A percentile compares a stretch with the other conserved stretches of the same genome.
phyloP scores from a whole-genome alignment of 2,329 filamentous ascomycete species.

The Lasiodiplodia hormozganensis region DNA sequence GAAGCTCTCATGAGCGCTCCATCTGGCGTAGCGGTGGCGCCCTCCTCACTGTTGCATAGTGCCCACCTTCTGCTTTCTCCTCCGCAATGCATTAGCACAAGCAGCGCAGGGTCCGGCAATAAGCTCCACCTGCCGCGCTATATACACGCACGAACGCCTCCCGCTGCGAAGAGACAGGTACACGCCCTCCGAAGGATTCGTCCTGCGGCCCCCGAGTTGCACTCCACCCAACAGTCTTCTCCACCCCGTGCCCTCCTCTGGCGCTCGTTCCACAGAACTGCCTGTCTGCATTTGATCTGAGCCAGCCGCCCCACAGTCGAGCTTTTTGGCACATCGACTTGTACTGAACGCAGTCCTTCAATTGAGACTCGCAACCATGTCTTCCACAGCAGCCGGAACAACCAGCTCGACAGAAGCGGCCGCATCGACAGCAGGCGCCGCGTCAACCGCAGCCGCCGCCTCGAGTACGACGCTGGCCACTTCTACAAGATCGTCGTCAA shows the following conservation, averaged over 20 bases:
- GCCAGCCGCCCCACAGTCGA: background rate
- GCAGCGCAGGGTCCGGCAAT: background rate
- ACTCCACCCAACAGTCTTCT: background rate
- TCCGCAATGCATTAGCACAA: background rate
- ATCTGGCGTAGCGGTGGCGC: background rate
- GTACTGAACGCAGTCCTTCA: background rate
- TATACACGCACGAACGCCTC: conserved; percentile 15
- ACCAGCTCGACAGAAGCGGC: background rate
- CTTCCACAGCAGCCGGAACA: background rate
- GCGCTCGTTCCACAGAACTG: background rate
- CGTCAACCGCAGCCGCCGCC: background rate
- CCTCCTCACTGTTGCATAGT: background rate
- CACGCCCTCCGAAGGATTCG: conserved; percentile 10
- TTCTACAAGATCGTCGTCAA: conserved; percentile 6
- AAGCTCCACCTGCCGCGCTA: conserved; percentile 4
- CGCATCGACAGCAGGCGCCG: background rate
- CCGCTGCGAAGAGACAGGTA: conserved; percentile 8
- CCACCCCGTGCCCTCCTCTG: background rate
- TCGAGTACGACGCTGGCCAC: conserved; percentile 18
- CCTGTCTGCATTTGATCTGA: background rate
- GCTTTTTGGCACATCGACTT: background rate
- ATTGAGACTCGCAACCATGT: conserved; percentile 1
- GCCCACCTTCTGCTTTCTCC: background rate
- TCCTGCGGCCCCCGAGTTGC: background rate
- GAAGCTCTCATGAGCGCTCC: background rate